A percentile compares a stretch with the other conserved stretches of the same genome.
Evolutionary conservation across 2,329 filamentous ascomycete genomes (phyloP).

Genomic region (Blastomyces silverae): DNA sequence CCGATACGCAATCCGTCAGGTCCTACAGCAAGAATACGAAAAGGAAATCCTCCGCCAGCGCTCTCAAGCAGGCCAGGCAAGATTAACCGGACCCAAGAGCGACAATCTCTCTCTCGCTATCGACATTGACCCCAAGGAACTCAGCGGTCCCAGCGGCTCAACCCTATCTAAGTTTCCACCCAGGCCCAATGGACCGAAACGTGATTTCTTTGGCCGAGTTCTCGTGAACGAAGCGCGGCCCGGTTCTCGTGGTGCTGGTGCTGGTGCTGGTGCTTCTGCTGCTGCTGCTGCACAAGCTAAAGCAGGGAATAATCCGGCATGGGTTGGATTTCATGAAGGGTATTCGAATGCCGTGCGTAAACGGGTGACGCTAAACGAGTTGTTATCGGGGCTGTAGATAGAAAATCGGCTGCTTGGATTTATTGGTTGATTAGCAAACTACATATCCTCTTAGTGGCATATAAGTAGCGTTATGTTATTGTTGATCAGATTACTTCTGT

Average conservation of each 20-base stretch:
- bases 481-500: background rate
- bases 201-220: constrained; percentile 79
- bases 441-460: background rate
- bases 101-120: constrained; percentile 30
- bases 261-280: background rate
- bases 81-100: constrained; percentile 38
- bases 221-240: constrained; percentile 45
- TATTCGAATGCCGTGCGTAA: constrained; percentile 89
- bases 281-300: background rate
- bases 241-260: constrained; percentile 12
- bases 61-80: constrained; percentile 58
- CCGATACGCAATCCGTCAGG: constrained; percentile 87
- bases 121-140: constrained; percentile 21
- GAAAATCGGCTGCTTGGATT: background rate
- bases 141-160: constrained; percentile 29
- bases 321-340: constrained; percentile 86
- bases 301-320: constrained; percentile 46
- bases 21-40: constrained; percentile 82
- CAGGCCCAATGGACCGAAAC: constrained; percentile 48
- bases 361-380: constrained; percentile 71
- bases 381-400: constrained; percentile 49
- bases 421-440: background rate
- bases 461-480: background rate
- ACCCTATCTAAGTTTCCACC: constrained; percentile 26
- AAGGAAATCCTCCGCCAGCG: constrained; percentile 64